phyloP scores from a whole-genome alignment of 495 filamentous ascomycete species.

The Aspergillus indologenus region DNA sequence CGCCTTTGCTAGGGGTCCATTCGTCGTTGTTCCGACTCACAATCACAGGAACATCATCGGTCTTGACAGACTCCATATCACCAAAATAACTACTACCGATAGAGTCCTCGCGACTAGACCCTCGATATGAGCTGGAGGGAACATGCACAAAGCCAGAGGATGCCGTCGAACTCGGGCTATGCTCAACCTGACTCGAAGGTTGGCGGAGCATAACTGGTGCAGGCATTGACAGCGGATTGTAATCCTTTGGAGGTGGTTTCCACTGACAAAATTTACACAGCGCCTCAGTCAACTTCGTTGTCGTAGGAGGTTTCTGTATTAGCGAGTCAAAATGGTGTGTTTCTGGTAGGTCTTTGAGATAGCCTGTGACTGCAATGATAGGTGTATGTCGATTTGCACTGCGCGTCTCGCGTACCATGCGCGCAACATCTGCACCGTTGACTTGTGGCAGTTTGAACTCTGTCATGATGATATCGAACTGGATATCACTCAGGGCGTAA shows the following conservation, averaged over 20 bases:
- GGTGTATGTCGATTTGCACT: slow-evolving; percentile 93
- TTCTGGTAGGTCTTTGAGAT: slow-evolving; percentile 90
- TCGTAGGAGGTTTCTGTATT: slow-evolving; percentile 92
- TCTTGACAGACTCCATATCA: slow-evolving; percentile 72
- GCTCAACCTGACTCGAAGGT: slow-evolving; percentile 59
- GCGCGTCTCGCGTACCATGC: slow-evolving; percentile 94
- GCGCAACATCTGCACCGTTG: slow-evolving; percentile 89
- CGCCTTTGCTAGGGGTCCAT: slow-evolving; percentile 63
- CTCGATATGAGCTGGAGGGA: slow-evolving; percentile 70
- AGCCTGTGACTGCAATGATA: slow-evolving; percentile 95
- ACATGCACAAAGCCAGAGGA: slow-evolving; percentile 71
- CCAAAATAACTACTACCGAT: slow-evolving; percentile 83
- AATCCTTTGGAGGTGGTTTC: slow-evolving; percentile 69
- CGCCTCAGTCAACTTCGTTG: slow-evolving; percentile 81
- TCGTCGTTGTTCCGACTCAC: slow-evolving; percentile 70
- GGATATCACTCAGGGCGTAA: slow-evolving; percentile 87
- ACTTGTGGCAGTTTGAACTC: slow-evolving; percentile 93
- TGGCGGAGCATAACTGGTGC: slow-evolving; percentile 60
- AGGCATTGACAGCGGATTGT: slow-evolving; percentile 45
- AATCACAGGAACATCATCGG: slow-evolving; percentile 76
- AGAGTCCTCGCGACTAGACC: slow-evolving; percentile 78
- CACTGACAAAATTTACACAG: slow-evolving; percentile 84
- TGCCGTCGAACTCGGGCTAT: slow-evolving; percentile 78
- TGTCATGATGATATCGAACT: slow-evolving; percentile 96
- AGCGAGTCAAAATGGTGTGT: slow-evolving; percentile 92